These are phyloP conservation scores for Lagerstroemia speciosa DNA, from an alignment of 345 rosid genomes.

Conservation along the genomic window DNA sequence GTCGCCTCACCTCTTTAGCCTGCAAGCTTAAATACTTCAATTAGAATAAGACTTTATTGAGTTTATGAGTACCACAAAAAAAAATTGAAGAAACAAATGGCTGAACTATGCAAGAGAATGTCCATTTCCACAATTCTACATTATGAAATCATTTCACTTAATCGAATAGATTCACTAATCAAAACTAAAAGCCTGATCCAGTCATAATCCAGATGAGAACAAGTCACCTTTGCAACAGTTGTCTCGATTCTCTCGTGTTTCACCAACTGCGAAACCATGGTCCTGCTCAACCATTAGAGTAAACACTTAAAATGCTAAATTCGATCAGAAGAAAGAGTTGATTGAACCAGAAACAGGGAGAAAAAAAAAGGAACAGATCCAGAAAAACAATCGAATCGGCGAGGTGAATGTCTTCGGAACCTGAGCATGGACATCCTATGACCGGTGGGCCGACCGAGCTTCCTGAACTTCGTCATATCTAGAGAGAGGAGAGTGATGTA, in stretches of 20 bases:
- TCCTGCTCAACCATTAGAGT: slow-evolving; percentile 26
- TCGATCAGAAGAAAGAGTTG: too few relatives aligned
- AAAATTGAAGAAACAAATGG: neutral
- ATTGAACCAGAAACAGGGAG: too few relatives aligned
- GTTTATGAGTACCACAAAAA: neutral
- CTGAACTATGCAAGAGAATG: neutral
- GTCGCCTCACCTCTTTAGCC: slow-evolving; percentile 85
- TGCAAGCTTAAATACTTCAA: slow-evolving; percentile 10
- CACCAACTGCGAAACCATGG: slow-evolving; percentile 87
- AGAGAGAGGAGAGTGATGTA: neutral
- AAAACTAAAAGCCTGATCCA: neutral
- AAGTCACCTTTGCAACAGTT: slow-evolving; percentile 71
- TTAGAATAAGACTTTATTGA: too few relatives aligned
- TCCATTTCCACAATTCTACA: neutral
- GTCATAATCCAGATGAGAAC: neutral
- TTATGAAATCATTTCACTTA: too few relatives aligned
- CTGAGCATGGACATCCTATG: slow-evolving; percentile 94
- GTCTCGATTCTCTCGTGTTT: slow-evolving; percentile 91
- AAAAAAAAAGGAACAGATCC: neutral
- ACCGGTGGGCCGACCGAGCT: slow-evolving; percentile 62
- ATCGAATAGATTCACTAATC: neutral
- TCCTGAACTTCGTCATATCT: slow-evolving; percentile 74
- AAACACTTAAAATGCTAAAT: neutral
- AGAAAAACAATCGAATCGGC: neutral
- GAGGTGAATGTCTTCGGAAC: slow-evolving; percentile 16